Percentiles rank a stretch among this genome's conserved stretches.
These are phyloP conservation scores for Mangifera indica DNA, from an alignment of 345 rosid species.

Conservation along the genomic window DNA sequence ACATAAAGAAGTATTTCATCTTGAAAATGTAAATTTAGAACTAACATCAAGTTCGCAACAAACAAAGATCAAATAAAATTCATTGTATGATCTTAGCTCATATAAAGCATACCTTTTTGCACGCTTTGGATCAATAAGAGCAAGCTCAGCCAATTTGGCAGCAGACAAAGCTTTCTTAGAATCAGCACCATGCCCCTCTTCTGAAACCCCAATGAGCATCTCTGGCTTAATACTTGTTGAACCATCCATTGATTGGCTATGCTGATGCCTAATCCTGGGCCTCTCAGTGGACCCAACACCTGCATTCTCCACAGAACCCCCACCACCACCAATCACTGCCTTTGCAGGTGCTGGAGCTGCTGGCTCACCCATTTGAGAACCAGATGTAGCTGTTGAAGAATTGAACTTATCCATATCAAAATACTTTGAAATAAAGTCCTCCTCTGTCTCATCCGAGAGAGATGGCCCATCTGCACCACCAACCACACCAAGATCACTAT, in stretches of 20 bases:
- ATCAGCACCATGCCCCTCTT: constrained; percentile 53
- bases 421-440: constrained; percentile 71
- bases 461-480: constrained; percentile 75
- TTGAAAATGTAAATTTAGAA: neutral
- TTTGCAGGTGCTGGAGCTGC: constrained; percentile 19
- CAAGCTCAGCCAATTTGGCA: constrained; percentile 97
- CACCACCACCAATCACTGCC: constrained; percentile 18
- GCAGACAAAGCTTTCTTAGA: constrained; percentile 85
- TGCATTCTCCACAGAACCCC: constrained; percentile 29
- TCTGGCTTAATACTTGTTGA: constrained; percentile 72
- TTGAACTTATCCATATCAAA: constrained; percentile 91
- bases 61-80: no score
- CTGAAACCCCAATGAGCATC: constrained; percentile 72
- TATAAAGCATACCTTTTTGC: constrained; percentile 74
- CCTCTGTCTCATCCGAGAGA: constrained; percentile 73
- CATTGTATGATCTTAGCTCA: neutral
- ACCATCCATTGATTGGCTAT: constrained; percentile 93
- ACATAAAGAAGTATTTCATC: neutral
- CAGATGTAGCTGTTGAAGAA: constrained; percentile 64
- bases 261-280: constrained; percentile 88
- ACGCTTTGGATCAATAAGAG: constrained; percentile 90
- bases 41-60: neutral
- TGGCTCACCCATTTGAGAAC: constrained; percentile 60
- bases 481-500: constrained; percentile 81
- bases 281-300: constrained; percentile 51